Evolutionary conservation across 148 eudicot species (phyloP), one percentile per base, ranked within the genome.

Genomic region (Selenicereus undatus): DNA sequence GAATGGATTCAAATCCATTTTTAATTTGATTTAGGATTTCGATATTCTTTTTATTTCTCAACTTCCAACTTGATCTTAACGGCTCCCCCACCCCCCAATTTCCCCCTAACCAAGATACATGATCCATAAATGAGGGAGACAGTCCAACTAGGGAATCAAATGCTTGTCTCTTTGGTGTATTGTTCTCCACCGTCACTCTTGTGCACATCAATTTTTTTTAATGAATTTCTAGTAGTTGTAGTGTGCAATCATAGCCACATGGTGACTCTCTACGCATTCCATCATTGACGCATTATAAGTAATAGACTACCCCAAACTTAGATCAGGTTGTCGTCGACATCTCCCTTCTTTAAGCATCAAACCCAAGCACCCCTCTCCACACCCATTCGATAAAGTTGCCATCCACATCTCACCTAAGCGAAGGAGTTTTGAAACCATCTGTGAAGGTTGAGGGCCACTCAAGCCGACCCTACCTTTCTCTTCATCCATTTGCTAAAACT

Each of bases 381-480:
- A 17, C 71, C 48, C 72, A 88, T 70, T 89, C 89, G 75, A 83
- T 64, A 77, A 87, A 89, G 82, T 71, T 89, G 8, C 89, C 91
- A 27, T 77, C 86, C 5, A 62, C 74, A 20, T 79, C 82, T 74
- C 91, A 89, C 71, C 89, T 86, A 11, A 36, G 79, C 4, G 65
- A 83, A 14, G 62, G 10, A 73, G 77, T 77, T 76, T 84, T 48
- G 86, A 89, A 74, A 77, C 71, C 86, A 78, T 12, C 71, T 89
- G 36, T 4, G 74, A 12, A 76, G 80, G 29, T 58, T 89, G n/a
- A 84, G 68, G 52, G 77, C 88, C 10, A 78, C 85, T 3, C 73
- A 66, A 66, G 73, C 62, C 0, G 27, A 77, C 1, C 68, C 85
- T 26, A 1, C 78, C 87, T 0, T 84, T 86, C 3, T 74, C 82